Evolutionary conservation across 2,329 filamentous ascomycete genomes (phyloP).

Genomic region (Madurella fahalii): DNA sequence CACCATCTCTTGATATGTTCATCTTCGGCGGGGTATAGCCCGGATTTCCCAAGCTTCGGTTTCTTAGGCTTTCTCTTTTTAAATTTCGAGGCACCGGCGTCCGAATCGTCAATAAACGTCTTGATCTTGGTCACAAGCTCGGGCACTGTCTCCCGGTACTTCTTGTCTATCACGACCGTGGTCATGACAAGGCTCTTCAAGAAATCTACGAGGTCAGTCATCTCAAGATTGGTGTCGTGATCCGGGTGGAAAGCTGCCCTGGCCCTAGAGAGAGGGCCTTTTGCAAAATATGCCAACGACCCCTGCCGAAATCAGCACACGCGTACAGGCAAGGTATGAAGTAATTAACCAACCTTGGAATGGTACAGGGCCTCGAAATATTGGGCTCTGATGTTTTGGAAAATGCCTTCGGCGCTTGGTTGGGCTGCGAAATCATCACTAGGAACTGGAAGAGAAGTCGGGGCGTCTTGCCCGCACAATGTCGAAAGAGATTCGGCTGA

Average conservation of each 20-base stretch:
- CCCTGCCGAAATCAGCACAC: constrained; percentile 45
- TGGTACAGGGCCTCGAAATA: constrained; percentile 60
- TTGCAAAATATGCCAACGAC: constrained; percentile 77
- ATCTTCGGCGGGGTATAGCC: constrained; percentile 64
- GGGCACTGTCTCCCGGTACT: constrained; percentile 69
- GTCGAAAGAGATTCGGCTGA: neutral
- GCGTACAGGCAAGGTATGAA: neutral
- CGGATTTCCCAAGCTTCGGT: constrained; percentile 63
- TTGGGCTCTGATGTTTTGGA: constrained; percentile 54
- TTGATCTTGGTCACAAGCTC: constrained; percentile 57
- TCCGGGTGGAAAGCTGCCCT: constrained; percentile 65
- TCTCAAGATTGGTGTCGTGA: constrained; percentile 56
- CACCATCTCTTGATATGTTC: constrained; percentile 67
- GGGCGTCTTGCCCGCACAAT: neutral
- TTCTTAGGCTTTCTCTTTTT: constrained; percentile 57
- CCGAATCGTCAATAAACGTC: constrained; percentile 52
- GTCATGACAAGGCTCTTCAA: constrained; percentile 65
- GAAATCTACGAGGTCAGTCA: constrained; percentile 62
- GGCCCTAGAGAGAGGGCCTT: constrained; percentile 72
- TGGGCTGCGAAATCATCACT: constrained; percentile 28
- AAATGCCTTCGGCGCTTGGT: constrained; percentile 49
- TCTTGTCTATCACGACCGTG: constrained; percentile 68
- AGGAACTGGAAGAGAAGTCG: constrained; percentile 6
- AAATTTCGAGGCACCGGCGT: constrained; percentile 39
- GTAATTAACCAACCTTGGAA: constrained; percentile 51